A percentile compares a stretch with the other conserved stretches of the same genome.
Evolutionary conservation across 768 basidiomycete species (phyloP).

Genomic region (Filobasidium wieringae): DNA sequence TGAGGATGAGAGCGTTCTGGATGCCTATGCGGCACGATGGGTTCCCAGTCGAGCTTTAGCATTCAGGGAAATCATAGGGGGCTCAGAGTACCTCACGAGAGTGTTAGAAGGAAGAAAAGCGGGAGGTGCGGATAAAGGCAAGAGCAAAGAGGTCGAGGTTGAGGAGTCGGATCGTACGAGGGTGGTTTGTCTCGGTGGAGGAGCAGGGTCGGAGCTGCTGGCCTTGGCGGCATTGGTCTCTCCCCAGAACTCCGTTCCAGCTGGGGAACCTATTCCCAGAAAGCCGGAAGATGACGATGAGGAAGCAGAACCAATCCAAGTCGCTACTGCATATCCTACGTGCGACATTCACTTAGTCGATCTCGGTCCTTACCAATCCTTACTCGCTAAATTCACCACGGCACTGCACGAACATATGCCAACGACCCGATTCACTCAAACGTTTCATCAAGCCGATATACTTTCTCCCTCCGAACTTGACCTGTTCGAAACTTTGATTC

Average conservation of each 20-base stretch:
- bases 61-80: slow-evolving; percentile 30
- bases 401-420: background rate
- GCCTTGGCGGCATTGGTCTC: slow-evolving; percentile 22
- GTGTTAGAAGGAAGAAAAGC: slow-evolving; percentile 21
- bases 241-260: background rate
- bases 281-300: slow-evolving; percentile 1
- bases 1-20: slow-evolving; percentile 19
- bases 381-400: slow-evolving; percentile 12
- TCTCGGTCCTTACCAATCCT: slow-evolving; percentile 26
- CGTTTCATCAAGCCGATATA: slow-evolving; percentile 12
- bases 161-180: background rate
- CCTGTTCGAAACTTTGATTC: background rate
- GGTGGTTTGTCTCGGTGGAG: slow-evolving; percentile 35
- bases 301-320: background rate
- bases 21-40: slow-evolving; percentile 36
- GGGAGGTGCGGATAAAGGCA: background rate
- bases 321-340: background rate
- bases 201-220: slow-evolving; percentile 33
- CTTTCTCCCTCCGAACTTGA: background rate
- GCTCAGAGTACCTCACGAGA: slow-evolving; percentile 29
- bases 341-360: slow-evolving; percentile 19
- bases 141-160: slow-evolving; percentile 13
- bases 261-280: background rate
- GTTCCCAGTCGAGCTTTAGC: slow-evolving; percentile 34
- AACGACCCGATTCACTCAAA: background rate